Evolutionary conservation across 805 yeast species (phyloP), one percentile per base, ranked within the genome.

Genomic region (Jamesozyma jinghongensis): DNA sequence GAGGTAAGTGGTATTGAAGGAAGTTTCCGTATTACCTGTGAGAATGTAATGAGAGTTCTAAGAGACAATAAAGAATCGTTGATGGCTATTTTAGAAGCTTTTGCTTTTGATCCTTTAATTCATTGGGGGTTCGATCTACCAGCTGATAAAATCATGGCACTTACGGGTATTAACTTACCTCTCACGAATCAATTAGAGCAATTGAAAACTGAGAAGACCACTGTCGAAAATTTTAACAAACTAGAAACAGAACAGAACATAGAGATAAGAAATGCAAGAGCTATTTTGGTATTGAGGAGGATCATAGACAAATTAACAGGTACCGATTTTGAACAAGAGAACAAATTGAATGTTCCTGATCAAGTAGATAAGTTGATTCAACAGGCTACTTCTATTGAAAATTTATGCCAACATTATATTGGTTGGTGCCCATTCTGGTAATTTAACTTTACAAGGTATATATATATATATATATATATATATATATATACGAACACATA

Each of bases 371-470:
- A 81, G 57, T 68, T 92, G 57, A 92, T 92, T 38, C 94, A 85
- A 53, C 96, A 92, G 59, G 97, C 98, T 2, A 92, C 97, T 0
- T 82, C 94, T 37, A 94, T 90, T 25, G 97, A 92, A 58, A 92
- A 92, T 53, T 66, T 92, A 41, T 92, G 97, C 56, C 97, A 87
- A 63, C 98, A 90, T 63, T 92, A 85, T 58, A 83, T 92, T 46
- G 99, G 99, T 16, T 92, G 99, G 99, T 92, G 99, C 65, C 85
- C 97, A 1, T 92, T 90, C 75, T 92, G 98, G 97, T 90, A 55
- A 61, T 2, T 13, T 14, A 14, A 16, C 19, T 32, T 32, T 22
- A 10, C 10, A 7, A 22, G 26, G 10, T 22, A 27, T 3, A 13
- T 14, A 11, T 19, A 18, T 12, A 36, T 17, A 25, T 19, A 36